Conservation (phyloP, 331 rosid species). For the Quercus lobata region DNA sequence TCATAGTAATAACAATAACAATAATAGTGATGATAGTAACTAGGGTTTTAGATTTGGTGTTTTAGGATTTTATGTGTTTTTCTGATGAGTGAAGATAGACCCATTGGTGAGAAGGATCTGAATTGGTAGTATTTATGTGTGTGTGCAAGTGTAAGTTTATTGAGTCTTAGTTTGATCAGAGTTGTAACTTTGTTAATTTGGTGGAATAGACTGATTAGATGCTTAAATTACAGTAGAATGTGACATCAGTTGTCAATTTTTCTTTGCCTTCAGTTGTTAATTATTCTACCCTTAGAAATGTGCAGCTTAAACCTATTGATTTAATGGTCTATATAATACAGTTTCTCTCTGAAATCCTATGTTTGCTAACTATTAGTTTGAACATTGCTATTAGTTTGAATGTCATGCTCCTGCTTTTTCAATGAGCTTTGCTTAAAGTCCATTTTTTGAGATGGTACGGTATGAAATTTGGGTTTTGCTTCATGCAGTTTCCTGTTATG, state of each 20-base stretch:
- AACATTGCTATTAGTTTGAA: not conserved
- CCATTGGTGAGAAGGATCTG: not conserved
- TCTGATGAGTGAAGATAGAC: not conserved
- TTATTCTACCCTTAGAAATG: not conserved
- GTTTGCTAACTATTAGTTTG: not conserved
- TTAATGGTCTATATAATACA: not conserved
- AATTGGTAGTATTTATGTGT: not conserved
- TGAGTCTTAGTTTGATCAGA: not conserved
- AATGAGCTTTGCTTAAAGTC: not conserved
- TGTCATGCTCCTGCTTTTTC: not conserved
- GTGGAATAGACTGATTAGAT: not conserved
- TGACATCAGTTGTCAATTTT: not conserved
- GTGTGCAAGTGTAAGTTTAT: not conserved
- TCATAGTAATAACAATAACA: slow-evolving; percentile 37
- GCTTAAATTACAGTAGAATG: not conserved
- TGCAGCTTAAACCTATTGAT: not conserved
- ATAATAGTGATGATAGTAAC: slow-evolving; percentile 58
- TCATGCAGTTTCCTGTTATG: not conserved
- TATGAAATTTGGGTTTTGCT: not conserved
- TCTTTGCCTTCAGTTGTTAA: not conserved
- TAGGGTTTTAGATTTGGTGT: slow-evolving; percentile 8
- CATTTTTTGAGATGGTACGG: not conserved
- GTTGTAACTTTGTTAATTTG: not conserved
- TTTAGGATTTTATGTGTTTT: not conserved
- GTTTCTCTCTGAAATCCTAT: not conserved